Evolutionary conservation across 2,329 filamentous ascomycete genomes (phyloP).

Genomic region (Thelonectria discophora): DNA sequence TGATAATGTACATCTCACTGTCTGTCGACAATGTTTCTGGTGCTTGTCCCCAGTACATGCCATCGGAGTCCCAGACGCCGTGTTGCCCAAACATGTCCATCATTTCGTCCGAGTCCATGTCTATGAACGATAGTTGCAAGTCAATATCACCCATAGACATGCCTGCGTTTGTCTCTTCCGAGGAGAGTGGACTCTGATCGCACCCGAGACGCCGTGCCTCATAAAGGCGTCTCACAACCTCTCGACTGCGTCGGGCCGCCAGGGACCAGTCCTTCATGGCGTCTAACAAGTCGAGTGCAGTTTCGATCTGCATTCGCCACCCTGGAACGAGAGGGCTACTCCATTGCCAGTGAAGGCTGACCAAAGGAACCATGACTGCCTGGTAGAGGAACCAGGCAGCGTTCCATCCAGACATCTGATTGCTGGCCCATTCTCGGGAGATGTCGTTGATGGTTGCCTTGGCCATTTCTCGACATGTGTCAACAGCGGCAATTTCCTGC

Average conservation of each 20-base stretch:
- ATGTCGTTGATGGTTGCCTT: slow-evolving; percentile 78
- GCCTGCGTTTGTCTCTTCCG: slow-evolving; percentile 62
- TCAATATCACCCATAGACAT: slow-evolving; percentile 58
- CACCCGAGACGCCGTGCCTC: slow-evolving; percentile 55
- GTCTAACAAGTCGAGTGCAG: slow-evolving; percentile 67
- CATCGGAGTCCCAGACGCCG: slow-evolving; percentile 65
- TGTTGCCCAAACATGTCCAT: slow-evolving; percentile 64
- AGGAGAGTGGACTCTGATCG: slow-evolving; percentile 48
- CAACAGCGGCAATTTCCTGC: slow-evolving; percentile 73
- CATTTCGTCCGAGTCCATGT: slow-evolving; percentile 61
- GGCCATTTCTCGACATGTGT: slow-evolving; percentile 74
- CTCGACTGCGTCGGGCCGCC: slow-evolving; percentile 68
- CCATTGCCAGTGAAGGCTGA: slow-evolving; percentile 77
- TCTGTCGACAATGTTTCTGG: slow-evolving; percentile 16
- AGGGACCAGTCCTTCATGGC: slow-evolving; percentile 72
- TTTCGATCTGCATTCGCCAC: slow-evolving; percentile 67
- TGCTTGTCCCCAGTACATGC: slow-evolving; percentile 35
- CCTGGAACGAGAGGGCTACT: slow-evolving; percentile 57
- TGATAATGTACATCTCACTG: slow-evolving; percentile 22
- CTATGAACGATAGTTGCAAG: slow-evolving; percentile 59
- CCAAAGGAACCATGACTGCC: slow-evolving; percentile 79
- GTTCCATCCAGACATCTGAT: slow-evolving; percentile 83
- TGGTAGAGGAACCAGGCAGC: slow-evolving; percentile 85
- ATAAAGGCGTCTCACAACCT: slow-evolving; percentile 71
- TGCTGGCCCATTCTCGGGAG: slow-evolving; percentile 72